Conservation (phyloP, 192 early-diverging fungal genomes). For the Spizellomyces sp. region DNA sequence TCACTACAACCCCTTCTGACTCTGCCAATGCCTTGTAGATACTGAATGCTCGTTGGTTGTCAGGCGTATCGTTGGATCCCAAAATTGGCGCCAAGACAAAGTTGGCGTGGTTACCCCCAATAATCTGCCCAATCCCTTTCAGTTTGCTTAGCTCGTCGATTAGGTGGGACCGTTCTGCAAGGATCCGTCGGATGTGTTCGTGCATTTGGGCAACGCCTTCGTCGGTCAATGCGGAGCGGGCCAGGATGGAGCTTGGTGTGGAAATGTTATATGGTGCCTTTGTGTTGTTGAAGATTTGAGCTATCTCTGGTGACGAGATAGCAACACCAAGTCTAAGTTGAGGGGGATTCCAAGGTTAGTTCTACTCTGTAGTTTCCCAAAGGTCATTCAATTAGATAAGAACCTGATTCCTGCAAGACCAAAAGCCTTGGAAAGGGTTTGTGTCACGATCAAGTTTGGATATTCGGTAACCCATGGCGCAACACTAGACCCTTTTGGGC, state of each 20-base stretch:
- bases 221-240: constrained; percentile 73
- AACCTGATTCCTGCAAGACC: constrained; percentile 96
- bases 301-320: constrained; percentile 76
- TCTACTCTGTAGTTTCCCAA: not conserved
- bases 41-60: constrained; percentile 69
- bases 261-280: constrained; percentile 99
- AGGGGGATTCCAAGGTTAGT: not conserved
- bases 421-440: constrained; percentile 98
- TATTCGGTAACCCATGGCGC: constrained; percentile 80
- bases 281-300: constrained; percentile 91
- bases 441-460: constrained; percentile 93
- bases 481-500: constrained; percentile 68
- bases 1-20: constrained; percentile 83
- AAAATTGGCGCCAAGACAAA: constrained; percentile 90
- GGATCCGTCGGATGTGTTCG: constrained; percentile 59
- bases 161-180: constrained; percentile 67
- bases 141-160: constrained; percentile 65
- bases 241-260: constrained; percentile 80
- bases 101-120: constrained; percentile 93
- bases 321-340: constrained; percentile 76
- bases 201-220: constrained; percentile 72
- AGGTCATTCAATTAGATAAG: not conserved
- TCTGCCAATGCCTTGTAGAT: constrained; percentile 89
- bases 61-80: constrained; percentile 61
- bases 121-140: constrained; percentile 68